These are phyloP conservation scores for Podospora comata DNA, from an alignment of 495 filamentous ascomycete genomes.

Conservation along the genomic window DNA sequence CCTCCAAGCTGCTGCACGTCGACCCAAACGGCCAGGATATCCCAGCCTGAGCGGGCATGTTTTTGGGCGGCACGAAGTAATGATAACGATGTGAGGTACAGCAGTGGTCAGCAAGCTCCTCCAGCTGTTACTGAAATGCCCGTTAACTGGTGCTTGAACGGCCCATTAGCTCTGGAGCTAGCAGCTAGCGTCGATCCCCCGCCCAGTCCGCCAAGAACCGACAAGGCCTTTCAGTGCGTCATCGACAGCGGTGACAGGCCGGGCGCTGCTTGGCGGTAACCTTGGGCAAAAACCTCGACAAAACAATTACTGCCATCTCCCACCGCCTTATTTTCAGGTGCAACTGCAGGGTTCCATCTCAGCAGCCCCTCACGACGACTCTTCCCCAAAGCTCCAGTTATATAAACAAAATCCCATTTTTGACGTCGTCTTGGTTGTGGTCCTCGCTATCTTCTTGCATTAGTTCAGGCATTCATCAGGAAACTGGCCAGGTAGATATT, in stretches of 20 bases:
- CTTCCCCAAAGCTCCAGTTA: not conserved
- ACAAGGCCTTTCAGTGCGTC: not conserved
- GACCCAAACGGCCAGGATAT: not conserved
- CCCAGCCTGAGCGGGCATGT: not conserved
- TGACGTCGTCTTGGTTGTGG: not conserved
- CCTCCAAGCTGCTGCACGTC: not conserved
- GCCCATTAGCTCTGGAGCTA: slow-evolving; percentile 1
- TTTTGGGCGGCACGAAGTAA: slow-evolving; percentile 1
- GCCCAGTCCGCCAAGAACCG: not conserved
- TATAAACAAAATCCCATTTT: not conserved
- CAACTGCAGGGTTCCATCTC: slow-evolving; percentile 1
- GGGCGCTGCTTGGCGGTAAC: not conserved
- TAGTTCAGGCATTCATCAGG: not conserved
- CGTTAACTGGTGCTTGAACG: not conserved
- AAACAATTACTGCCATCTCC: slow-evolving; percentile 8
- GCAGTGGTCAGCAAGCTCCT: slow-evolving; percentile 3
- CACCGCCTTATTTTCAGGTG: slow-evolving; percentile 12
- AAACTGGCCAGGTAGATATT: not conserved
- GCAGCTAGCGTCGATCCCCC: slow-evolving; percentile 9
- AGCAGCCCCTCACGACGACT: not conserved
- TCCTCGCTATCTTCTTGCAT: not conserved
- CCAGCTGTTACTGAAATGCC: not conserved
- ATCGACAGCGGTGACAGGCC: slow-evolving; percentile 5
- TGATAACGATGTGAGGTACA: slow-evolving; percentile 14
- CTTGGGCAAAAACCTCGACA: not conserved